Conservation (phyloP, 345 rosid species). For the Nephelium lappaceum region DNA sequence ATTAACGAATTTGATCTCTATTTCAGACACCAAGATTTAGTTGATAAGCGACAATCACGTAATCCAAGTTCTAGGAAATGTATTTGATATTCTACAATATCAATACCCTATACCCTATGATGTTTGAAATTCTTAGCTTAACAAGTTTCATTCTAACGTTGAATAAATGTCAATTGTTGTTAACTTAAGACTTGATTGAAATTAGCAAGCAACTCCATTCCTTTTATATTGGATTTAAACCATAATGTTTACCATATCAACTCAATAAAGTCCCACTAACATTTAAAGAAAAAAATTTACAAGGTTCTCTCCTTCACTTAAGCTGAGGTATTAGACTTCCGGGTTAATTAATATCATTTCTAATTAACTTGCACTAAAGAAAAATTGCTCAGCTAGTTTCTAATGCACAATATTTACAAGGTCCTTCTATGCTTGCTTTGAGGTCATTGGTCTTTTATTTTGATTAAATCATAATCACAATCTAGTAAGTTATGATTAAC, state of each 20-base stretch:
- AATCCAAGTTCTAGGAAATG: background rate
- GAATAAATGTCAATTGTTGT: no score
- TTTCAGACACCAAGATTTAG: background rate
- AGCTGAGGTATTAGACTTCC: background rate
- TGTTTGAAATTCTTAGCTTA: no score
- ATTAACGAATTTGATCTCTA: background rate
- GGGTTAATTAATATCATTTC: no score
- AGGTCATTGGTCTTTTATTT: background rate
- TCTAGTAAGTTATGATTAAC: background rate
- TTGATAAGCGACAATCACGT: slow-evolving; percentile 3
- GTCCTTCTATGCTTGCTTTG: background rate
- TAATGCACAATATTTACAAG: background rate
- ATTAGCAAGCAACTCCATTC: no score
- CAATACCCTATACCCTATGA: background rate
- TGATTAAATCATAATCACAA: background rate
- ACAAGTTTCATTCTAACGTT: no score
- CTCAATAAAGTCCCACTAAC: background rate
- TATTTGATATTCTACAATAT: background rate
- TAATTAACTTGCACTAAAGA: no score
- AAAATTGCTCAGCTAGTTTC: no score
- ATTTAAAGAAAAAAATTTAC: background rate
- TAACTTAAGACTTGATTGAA: no score
- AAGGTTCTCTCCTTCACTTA: background rate
- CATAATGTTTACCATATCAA: no score
- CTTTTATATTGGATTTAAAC: no score